phyloP scores from a whole-genome alignment of 495 filamentous ascomycete genomes.

The Penicillium cinerascens region DNA sequence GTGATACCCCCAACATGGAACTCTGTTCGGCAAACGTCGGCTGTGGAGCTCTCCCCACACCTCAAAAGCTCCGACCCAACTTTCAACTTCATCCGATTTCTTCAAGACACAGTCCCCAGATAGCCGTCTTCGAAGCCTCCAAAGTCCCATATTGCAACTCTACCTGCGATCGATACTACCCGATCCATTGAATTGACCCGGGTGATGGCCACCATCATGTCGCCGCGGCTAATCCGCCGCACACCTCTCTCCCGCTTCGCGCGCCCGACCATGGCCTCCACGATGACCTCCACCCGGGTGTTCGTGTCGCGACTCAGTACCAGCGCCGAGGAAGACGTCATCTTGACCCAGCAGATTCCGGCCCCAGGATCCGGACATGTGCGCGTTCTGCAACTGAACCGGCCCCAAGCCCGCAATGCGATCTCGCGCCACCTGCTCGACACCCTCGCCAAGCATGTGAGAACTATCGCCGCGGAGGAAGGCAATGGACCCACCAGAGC shows the following conservation, averaged over 20 bases:
- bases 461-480: slow-evolving; percentile 63
- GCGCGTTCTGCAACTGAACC: slow-evolving; percentile 80
- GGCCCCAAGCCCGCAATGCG: slow-evolving; percentile 81
- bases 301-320: slow-evolving; percentile 39
- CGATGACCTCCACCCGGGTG: slow-evolving; percentile 24
- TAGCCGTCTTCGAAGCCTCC: too few relatives aligned
- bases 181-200: slow-evolving; percentile 2
- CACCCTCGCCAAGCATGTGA: slow-evolving; percentile 65
- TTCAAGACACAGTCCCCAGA: too few relatives aligned
- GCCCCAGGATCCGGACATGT: slow-evolving; percentile 82
- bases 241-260: slow-evolving; percentile 16
- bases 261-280: slow-evolving; percentile 18
- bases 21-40: slow-evolving; percentile 23
- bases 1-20: slow-evolving; percentile 7
- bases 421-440: slow-evolving; percentile 75
- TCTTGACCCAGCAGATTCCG: slow-evolving; percentile 67
- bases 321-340: slow-evolving; percentile 44
- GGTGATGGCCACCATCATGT: slow-evolving; percentile 24
- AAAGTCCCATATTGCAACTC: too few relatives aligned
- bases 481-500: slow-evolving; percentile 65
- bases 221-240: slow-evolving; percentile 31
- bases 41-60: slow-evolving; percentile 26
- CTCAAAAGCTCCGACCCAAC: slow-evolving; percentile 8
- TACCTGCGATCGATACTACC: slow-evolving; percentile 1
- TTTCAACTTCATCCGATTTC: neutral